Conservation (phyloP, 768 basidiomycete species). For the button mushroom (Agaricus bisporus) region DNA sequence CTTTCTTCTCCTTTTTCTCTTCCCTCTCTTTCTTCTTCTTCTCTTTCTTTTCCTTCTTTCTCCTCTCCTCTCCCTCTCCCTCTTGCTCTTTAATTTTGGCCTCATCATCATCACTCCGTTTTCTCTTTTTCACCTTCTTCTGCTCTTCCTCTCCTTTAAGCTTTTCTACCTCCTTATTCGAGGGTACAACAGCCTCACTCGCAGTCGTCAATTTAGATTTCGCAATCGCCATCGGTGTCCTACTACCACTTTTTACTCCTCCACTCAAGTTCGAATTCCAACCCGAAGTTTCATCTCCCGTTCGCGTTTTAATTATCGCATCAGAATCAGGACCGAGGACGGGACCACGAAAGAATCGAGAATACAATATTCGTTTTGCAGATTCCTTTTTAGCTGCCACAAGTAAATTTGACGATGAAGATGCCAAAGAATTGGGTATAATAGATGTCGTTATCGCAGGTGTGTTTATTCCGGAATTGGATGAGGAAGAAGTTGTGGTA, state of each 20-base stretch:
- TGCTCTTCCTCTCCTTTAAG: not conserved
- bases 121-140: constrained; percentile 10
- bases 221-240: constrained; percentile 13
- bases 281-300: constrained; percentile 6
- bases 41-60: constrained; percentile 3
- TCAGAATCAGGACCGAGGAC: constrained; percentile 44
- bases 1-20: constrained; percentile 14
- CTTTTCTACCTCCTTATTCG: not conserved
- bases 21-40: constrained; percentile 12
- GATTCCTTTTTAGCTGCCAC: constrained; percentile 70
- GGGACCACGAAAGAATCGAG: constrained; percentile 77
- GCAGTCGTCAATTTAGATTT: constrained; percentile 11
- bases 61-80: not conserved
- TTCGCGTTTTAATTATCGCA: constrained; percentile 14
- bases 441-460: constrained; percentile 20
- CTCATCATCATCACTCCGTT: not conserved
- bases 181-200: constrained; percentile 3
- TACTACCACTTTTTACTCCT: not conserved
- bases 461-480: constrained; percentile 36
- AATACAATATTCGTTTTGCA: constrained; percentile 69
- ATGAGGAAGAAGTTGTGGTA: constrained; percentile 19
- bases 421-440: constrained; percentile 14
- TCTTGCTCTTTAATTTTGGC: not conserved
- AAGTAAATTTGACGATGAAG: constrained; percentile 44
- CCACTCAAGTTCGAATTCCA: not conserved